Conservation (phyloP, 2,329 filamentous ascomycete species). For the Magnaporthiopsis poae region DNA sequence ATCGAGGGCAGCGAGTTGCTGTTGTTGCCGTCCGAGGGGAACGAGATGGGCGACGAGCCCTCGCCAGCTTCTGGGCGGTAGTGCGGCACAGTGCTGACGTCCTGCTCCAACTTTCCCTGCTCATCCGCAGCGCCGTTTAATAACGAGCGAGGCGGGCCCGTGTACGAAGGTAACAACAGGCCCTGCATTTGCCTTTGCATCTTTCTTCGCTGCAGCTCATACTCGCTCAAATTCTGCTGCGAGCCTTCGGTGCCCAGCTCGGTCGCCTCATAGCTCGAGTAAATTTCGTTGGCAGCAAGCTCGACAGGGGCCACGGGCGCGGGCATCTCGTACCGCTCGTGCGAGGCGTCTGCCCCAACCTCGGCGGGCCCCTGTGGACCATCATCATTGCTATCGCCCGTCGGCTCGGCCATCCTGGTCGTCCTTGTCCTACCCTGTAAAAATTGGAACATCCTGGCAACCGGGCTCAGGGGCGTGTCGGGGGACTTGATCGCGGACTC, state of each 20-base stretch:
- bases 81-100: slow-evolving; percentile 24
- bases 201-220: slow-evolving; percentile 42
- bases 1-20: slow-evolving; percentile 31
- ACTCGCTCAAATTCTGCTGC: slow-evolving; percentile 31
- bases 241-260: slow-evolving; percentile 32
- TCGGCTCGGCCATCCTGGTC: slow-evolving; percentile 16
- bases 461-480: slow-evolving; percentile 26
- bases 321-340: slow-evolving; percentile 44
- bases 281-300: slow-evolving; percentile 33
- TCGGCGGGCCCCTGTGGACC: slow-evolving; percentile 27
- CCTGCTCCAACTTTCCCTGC: slow-evolving; percentile 24
- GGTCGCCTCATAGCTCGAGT: slow-evolving; percentile 26
- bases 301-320: slow-evolving; percentile 37
- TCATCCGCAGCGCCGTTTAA: slow-evolving; percentile 16
- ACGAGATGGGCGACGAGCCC: slow-evolving; percentile 21
- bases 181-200: slow-evolving; percentile 41
- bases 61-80: slow-evolving; percentile 22
- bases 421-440: slow-evolving; percentile 29
- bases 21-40: slow-evolving; percentile 27
- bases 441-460: slow-evolving; percentile 33
- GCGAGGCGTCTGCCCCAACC: slow-evolving; percentile 32
- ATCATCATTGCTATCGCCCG: slow-evolving; percentile 15
- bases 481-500: slow-evolving; percentile 22
- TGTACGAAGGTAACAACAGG: slow-evolving; percentile 39
- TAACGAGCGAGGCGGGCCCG: slow-evolving; percentile 26